Evolutionary conservation across 2,329 filamentous ascomycete genomes (phyloP).

Genomic region (Davidsoniella virescens): DNA sequence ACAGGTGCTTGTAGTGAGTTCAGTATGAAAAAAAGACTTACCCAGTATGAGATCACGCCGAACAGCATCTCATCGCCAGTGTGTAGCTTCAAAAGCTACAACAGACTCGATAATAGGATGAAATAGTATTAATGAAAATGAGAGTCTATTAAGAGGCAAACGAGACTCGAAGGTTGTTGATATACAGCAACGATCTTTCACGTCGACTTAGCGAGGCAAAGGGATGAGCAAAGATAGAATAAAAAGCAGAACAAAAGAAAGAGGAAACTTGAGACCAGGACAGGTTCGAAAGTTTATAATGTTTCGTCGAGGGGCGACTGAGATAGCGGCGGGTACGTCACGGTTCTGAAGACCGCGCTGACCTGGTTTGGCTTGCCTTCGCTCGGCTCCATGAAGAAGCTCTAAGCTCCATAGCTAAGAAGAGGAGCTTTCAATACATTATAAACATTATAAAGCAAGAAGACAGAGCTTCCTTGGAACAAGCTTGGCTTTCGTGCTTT

Average conservation of each 20-base stretch:
- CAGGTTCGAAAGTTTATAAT: too few relatives aligned
- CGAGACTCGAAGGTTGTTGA: not conserved
- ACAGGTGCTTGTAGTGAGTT: too few relatives aligned
- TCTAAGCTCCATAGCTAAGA: too few relatives aligned
- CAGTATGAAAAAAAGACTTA: constrained; percentile 4
- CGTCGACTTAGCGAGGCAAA: not conserved
- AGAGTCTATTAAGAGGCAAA: not conserved
- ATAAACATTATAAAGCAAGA: too few relatives aligned
- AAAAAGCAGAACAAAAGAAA: not conserved
- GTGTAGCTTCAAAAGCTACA: not conserved
- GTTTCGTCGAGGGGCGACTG: not conserved
- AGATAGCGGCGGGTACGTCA: not conserved
- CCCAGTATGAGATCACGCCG: constrained; percentile 12
- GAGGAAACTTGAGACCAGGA: not conserved
- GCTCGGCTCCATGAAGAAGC: too few relatives aligned
- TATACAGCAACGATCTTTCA: not conserved
- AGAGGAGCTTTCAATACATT: too few relatives aligned
- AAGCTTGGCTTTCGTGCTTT: too few relatives aligned
- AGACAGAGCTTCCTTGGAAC: too few relatives aligned
- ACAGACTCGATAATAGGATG: not conserved
- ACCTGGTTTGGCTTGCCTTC: too few relatives aligned
- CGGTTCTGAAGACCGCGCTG: not conserved
- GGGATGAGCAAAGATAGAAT: not conserved
- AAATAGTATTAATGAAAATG: not conserved
- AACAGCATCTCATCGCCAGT: constrained; percentile 5